Evolutionary conservation across 2,329 filamentous ascomycete species (phyloP).

Genomic region (Paecilomyces sp.): DNA sequence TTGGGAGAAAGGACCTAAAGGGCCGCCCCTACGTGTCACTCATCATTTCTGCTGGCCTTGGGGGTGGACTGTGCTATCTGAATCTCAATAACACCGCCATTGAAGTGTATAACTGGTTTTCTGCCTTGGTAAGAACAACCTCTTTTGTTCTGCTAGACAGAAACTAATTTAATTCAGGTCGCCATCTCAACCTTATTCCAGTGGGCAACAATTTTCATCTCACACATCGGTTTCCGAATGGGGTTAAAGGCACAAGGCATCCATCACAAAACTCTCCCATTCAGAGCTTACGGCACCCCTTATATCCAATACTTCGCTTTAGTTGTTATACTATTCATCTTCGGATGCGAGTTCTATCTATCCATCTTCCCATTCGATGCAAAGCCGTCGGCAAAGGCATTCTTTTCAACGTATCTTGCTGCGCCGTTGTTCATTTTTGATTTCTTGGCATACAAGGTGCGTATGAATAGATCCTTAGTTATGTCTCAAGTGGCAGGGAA

Average conservation of each 20-base stretch:
- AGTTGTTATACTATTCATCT: slow-evolving; percentile 19
- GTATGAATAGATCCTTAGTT: neutral
- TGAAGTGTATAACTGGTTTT: slow-evolving; percentile 27
- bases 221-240: slow-evolving; percentile 19
- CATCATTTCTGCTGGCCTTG: slow-evolving; percentile 18
- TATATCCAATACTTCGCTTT: slow-evolving; percentile 19
- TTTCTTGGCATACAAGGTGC: slow-evolving; percentile 19
- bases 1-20: neutral
- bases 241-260: slow-evolving; percentile 21
- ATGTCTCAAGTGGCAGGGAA: neutral
- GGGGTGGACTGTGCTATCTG: slow-evolving; percentile 26
- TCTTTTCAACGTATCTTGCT: slow-evolving; percentile 25
- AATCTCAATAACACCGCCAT: slow-evolving; percentile 20
- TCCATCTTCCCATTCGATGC: slow-evolving; percentile 22
- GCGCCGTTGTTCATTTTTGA: slow-evolving; percentile 24
- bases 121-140: slow-evolving; percentile 12
- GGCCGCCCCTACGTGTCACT: slow-evolving; percentile 24
- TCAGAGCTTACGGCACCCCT: slow-evolving; percentile 17
- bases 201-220: slow-evolving; percentile 19
- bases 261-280: slow-evolving; percentile 15
- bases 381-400: slow-evolving; percentile 20
- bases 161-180: slow-evolving; percentile 8
- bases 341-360: slow-evolving; percentile 26
- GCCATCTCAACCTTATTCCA: slow-evolving; percentile 24
- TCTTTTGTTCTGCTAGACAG: neutral